Evolutionary conservation across 208 protist genomes (phyloP), one percentile per base, ranked within the genome.

Genomic region (Trypanosoma melophagium): DNA sequence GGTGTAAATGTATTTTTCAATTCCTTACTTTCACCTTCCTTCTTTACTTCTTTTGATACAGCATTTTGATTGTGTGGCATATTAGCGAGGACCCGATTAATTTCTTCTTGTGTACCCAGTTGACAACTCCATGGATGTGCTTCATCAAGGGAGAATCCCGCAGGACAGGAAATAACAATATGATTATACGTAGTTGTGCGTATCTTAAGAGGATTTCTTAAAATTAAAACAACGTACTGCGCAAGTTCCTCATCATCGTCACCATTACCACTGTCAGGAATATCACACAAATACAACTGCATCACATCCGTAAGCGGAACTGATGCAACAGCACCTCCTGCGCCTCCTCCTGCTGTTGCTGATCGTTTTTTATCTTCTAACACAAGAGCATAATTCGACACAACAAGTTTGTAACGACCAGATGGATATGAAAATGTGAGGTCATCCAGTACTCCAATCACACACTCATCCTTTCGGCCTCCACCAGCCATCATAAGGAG

Each of bases 211-310:
- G 87, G 86, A 44, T 45, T 83, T 56, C 88, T 86, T 25, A 96
- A 65, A 42, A 93, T 84, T 9, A 94, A 25, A 12, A 94, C 86
- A 19, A 96, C 83, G 66, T 94, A 94, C 75, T 96, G 87, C 31
- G 81, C 81, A 12, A 77, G 63, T 2, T 77, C 63, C 12, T 38
- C 62, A 40, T 74, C 44, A 17, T 51, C 38, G 0, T 51, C 63
- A 8, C 40, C 57, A 13, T 10, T 40, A 40, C 59, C 64, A 60
- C 54, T 69, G 9, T 53, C 59, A 4, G 86, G 86, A 3, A 95
- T 80, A 42, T 96, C 87, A 53, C 90, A 96, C 3, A 96, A 74
- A 42, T 90, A 96, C 22, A 94, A 10, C 42, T 90, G 81, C 50
- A 84, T 55, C 25, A 96, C 79, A 70, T 94, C 80, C 0, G 74